phyloP scores from a whole-genome alignment of 169 alveolate genomes.

The Plasmodium adleri region DNA sequence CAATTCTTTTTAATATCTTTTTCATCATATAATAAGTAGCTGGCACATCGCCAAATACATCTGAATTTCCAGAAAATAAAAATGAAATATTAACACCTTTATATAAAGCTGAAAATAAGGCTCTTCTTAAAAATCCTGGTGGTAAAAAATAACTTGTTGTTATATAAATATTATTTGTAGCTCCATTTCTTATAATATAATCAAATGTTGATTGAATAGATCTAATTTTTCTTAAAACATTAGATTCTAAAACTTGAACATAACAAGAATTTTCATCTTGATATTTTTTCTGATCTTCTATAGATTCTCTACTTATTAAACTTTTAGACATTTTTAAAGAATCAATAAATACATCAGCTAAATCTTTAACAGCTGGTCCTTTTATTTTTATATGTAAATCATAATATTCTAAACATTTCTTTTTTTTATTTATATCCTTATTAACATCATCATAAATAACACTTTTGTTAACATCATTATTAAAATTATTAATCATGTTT shows the following conservation, averaged over 20 bases:
- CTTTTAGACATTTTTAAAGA: conserved; percentile 79
- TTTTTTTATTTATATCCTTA: conserved; percentile 24
- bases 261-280: conserved; percentile 74
- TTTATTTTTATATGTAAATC: conserved; percentile 70
- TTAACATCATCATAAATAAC: conserved; percentile 7
- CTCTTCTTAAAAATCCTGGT: conserved; percentile 85
- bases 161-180: conserved; percentile 79
- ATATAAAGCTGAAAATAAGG: conserved; percentile 82
- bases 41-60: conserved; percentile 85
- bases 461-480: not conserved
- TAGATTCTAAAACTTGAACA: conserved; percentile 85
- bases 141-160: conserved; percentile 90
- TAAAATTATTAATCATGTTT: too few relatives aligned
- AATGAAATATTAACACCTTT: conserved; percentile 81
- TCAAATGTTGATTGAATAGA: conserved; percentile 77
- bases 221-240: conserved; percentile 77
- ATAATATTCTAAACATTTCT: conserved; percentile 62
- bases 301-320: conserved; percentile 25
- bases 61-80: conserved; percentile 89
- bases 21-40: conserved; percentile 85
- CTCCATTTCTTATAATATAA: conserved; percentile 75
- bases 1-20: conserved; percentile 74
- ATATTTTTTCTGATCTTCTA: conserved; percentile 61
- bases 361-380: conserved; percentile 84
- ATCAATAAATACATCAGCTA: conserved; percentile 79